Conservation (phyloP, 306 rosid genomes). For the Inga oerstediana region DNA sequence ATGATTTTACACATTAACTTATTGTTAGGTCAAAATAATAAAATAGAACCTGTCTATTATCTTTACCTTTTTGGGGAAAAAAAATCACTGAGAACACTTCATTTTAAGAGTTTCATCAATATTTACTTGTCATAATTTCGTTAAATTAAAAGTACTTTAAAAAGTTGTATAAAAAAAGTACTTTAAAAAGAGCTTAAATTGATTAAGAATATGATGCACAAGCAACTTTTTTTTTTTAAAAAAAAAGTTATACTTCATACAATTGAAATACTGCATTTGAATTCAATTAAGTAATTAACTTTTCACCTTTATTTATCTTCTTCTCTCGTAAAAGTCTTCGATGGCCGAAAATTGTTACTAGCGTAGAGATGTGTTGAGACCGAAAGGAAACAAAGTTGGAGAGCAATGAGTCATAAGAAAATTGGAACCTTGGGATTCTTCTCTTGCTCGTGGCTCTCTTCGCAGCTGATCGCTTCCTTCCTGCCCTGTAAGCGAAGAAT, state of each 20-base stretch:
- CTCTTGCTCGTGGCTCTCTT: neutral
- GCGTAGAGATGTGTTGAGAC: neutral
- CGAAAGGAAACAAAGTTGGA: no score
- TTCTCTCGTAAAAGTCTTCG: neutral
- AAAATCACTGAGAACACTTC: no score
- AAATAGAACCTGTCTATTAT: neutral
- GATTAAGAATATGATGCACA: neutral
- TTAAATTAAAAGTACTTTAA: neutral
- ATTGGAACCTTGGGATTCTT: neutral
- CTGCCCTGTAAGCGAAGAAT: constrained; percentile 45
- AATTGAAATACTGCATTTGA: neutral
- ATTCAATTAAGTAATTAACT: neutral
- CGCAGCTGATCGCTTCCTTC: constrained; percentile 28
- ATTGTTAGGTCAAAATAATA: neutral
- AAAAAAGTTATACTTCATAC: neutral
- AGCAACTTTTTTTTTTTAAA: neutral
- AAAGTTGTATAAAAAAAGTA: neutral
- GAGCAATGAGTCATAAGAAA: neutral
- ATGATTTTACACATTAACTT: neutral
- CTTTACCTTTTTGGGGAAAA: no score
- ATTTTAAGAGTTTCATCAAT: neutral
- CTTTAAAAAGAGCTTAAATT: neutral
- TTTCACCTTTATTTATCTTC: neutral
- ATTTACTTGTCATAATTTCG: neutral
- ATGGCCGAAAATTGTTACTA: no score